These are phyloP conservation scores for Nigrospora sphaerica DNA, from an alignment of 2,329 filamentous ascomycete genomes.

Conservation along the genomic window DNA sequence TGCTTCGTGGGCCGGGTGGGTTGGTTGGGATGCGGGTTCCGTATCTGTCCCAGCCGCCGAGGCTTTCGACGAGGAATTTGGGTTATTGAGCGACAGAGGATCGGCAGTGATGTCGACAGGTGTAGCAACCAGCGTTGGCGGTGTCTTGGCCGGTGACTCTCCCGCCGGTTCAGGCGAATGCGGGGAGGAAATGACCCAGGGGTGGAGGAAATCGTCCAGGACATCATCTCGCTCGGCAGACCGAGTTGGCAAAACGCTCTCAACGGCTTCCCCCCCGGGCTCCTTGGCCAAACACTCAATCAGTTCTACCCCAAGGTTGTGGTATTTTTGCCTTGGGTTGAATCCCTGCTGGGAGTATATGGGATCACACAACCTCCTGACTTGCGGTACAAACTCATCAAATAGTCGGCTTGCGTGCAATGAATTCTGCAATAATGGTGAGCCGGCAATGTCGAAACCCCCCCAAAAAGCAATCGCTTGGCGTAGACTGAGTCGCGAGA, in stretches of 20 bases:
- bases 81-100: too few relatives aligned
- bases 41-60: too few relatives aligned
- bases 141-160: too few relatives aligned
- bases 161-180: too few relatives aligned
- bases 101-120: too few relatives aligned
- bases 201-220: slow-evolving; percentile 1
- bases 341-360: slow-evolving; percentile 30
- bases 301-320: slow-evolving; percentile 31
- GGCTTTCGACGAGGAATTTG: too few relatives aligned
- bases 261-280: too few relatives aligned
- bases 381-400: slow-evolving; percentile 31
- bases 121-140: too few relatives aligned
- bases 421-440: slow-evolving; percentile 20
- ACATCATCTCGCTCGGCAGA: background rate
- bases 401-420: slow-evolving; percentile 29
- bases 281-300: slow-evolving; percentile 17
- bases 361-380: slow-evolving; percentile 33
- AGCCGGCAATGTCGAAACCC: slow-evolving; percentile 8
- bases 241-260: too few relatives aligned
- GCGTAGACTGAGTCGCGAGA: background rate
- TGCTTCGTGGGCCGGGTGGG: background rate
- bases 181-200: background rate
- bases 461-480: background rate
- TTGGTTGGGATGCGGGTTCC: too few relatives aligned
- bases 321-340: slow-evolving; percentile 31